Conservation (phyloP, 2,329 filamentous ascomycete species). For the Exophiala spinifera region DNA sequence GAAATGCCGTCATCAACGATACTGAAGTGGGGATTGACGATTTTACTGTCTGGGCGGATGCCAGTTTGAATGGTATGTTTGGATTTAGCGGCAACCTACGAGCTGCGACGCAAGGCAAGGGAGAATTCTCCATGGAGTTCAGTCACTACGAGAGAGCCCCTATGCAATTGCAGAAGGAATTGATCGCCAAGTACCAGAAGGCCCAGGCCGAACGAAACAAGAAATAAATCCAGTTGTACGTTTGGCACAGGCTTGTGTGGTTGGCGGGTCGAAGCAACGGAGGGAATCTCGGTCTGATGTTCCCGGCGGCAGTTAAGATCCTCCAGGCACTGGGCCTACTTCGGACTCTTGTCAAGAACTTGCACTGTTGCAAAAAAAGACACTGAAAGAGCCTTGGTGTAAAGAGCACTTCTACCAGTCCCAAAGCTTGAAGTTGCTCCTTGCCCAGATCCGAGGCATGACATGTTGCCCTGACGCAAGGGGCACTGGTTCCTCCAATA, state of each 20-base stretch:
- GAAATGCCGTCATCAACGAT: conserved; percentile 89
- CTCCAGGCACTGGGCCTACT: no score
- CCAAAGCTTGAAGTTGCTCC: no score
- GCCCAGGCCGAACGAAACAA: conserved; percentile 62
- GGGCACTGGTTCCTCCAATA: no score
- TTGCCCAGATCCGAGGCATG: no score
- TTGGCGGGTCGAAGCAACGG: background rate
- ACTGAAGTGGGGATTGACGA: conserved; percentile 92
- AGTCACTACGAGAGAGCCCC: conserved; percentile 89
- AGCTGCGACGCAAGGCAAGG: conserved; percentile 95
- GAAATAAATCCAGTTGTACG: conserved; percentile 45
- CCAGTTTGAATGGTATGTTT: conserved; percentile 95
- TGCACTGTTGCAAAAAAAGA: no score
- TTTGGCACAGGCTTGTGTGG: background rate
- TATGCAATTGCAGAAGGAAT: conserved; percentile 79
- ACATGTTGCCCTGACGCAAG: no score
- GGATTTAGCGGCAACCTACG: conserved; percentile 89
- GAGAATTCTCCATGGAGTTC: conserved; percentile 98
- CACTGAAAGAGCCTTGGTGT: no score
- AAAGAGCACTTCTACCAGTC: no score
- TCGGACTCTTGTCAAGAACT: no score
- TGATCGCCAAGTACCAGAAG: conserved; percentile 67
- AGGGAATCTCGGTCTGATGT: no score
- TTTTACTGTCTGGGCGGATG: conserved; percentile 88
- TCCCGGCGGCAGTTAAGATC: no score